Evolutionary conservation across 2,329 filamentous ascomycete species (phyloP).

Genomic region (Aureobasidium sp.): DNA sequence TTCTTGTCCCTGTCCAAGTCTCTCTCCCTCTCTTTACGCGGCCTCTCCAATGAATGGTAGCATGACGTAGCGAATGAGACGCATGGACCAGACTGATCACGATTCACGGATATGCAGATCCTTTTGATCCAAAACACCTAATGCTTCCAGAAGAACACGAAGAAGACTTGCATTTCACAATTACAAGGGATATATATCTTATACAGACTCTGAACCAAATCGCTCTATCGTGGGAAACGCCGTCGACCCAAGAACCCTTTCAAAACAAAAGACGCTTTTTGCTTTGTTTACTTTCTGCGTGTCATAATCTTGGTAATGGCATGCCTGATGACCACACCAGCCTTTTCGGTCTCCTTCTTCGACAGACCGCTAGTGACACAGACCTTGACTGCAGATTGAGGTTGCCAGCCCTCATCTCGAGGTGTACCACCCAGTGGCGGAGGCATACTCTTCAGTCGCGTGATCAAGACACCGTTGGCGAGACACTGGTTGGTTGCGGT

Average conservation of each 20-base stretch:
- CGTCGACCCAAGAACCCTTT: not conserved
- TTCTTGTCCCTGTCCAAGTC: not conserved
- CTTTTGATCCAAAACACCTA: not conserved
- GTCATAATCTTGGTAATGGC: slow-evolving; percentile 88
- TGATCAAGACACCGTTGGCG: slow-evolving; percentile 81
- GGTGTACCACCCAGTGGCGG: slow-evolving; percentile 47
- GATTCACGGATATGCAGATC: not conserved
- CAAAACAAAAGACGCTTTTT: not conserved
- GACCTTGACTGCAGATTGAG: slow-evolving; percentile 79
- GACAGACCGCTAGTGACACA: slow-evolving; percentile 81
- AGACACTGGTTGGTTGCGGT: slow-evolving; percentile 50
- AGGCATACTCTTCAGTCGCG: slow-evolving; percentile 71
- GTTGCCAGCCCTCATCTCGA: slow-evolving; percentile 57
- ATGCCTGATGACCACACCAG: slow-evolving; percentile 77
- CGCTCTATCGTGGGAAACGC: not conserved
- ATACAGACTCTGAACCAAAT: not conserved
- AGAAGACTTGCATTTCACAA: not conserved
- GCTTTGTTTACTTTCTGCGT: slow-evolving; percentile 25
- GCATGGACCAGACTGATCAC: not conserved
- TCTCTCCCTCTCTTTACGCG: not conserved
- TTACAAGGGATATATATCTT: slow-evolving; percentile 1
- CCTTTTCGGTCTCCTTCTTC: slow-evolving; percentile 94
- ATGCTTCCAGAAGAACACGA: not conserved
- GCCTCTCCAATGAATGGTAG: not conserved
- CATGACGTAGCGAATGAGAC: not conserved